Base-by-base conservation (phyloP, 164 flowering plant species). In the Piper betle region DNA sequence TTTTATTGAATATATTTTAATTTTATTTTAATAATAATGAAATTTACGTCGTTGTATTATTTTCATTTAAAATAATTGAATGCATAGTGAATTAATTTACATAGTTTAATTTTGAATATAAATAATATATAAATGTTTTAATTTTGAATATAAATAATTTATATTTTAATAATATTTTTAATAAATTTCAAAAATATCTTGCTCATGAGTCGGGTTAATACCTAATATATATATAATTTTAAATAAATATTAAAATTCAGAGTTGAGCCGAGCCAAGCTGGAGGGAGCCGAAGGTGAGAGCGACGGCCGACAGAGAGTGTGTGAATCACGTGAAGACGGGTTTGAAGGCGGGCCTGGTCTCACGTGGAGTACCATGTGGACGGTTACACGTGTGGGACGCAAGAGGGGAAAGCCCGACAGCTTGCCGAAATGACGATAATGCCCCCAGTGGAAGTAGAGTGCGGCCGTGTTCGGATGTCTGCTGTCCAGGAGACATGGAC, bases 301-400 rank as follows among this genome's bases (percentile, higher is more conserved):
- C 60, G 60, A 58, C 50, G 53, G 12, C 68, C 54, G 68, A 60
- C 63, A 42, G 10, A 25, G 16, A 40, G 52, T 53, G 63, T 60
- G 68, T 63, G 1, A 38, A 58, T 60, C 66, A 63, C 66, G 66
- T 63, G 58, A n/a, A 7, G 6, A 0, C 53, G 67, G 53, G 64
- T 59, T 63, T n/a, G 58, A 17, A 6, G 6, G 0, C 53, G 67
- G 53, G 64, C 61, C 50, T 62, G 16, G 60, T 48, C 66, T 82
- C 92, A 83, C 87, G 92, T 86, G 88, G 82, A 64, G 76, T 74
- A 73, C 62, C 84, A 78, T 71, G 83, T 68, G 72, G 48, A 72
- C 74, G 70, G 8, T 20, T 17, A 61, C 88, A 80, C 83, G n/a
- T n/a, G 85, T 82, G 83, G 60, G 46, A 19, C 6, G 4, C 37